phyloP scores from a whole-genome alignment of 345 rosid genomes.

The Turritis glabra region DNA sequence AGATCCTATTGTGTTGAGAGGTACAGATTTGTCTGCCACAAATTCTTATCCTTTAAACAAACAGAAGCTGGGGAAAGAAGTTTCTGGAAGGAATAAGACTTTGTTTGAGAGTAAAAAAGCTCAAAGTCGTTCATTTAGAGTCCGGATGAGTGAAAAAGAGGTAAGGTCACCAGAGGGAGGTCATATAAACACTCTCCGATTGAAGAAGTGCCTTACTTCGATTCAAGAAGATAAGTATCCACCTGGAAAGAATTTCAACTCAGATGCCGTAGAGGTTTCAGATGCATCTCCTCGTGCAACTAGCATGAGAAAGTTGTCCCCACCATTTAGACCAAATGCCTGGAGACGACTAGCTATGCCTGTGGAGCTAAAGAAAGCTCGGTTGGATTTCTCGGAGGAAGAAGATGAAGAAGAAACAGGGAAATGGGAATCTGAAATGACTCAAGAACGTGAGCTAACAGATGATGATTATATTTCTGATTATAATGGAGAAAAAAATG shows the following conservation, averaged over 20 bases:
- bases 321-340: constrained; percentile 34
- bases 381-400: constrained; percentile 38
- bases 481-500: constrained; percentile 41
- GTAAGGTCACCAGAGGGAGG: constrained; percentile 8
- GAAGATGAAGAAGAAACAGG: constrained; percentile 44
- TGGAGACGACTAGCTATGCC: constrained; percentile 28
- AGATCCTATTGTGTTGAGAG: constrained; percentile 42
- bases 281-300: constrained; percentile 39
- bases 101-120: constrained; percentile 14
- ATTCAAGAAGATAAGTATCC: constrained; percentile 28
- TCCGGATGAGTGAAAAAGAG: constrained; percentile 22
- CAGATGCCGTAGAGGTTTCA: constrained; percentile 29
- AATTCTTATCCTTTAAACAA: constrained; percentile 37
- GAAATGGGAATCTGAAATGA: constrained; percentile 46
- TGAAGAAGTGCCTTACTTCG: constrained; percentile 29
- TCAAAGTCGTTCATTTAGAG: constrained; percentile 25
- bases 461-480: constrained; percentile 37
- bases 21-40: constrained; percentile 41
- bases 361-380: constrained; percentile 43
- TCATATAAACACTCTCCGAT: constrained; percentile 12
- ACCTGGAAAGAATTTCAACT: background rate
- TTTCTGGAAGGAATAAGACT: constrained; percentile 13
- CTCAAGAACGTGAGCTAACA: constrained; percentile 45
- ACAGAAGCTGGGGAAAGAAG: constrained; percentile 40
- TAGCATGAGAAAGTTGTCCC: constrained; percentile 39